phyloP scores from a whole-genome alignment of 23 red algal species.

The Gracilaria caudata region DNA sequence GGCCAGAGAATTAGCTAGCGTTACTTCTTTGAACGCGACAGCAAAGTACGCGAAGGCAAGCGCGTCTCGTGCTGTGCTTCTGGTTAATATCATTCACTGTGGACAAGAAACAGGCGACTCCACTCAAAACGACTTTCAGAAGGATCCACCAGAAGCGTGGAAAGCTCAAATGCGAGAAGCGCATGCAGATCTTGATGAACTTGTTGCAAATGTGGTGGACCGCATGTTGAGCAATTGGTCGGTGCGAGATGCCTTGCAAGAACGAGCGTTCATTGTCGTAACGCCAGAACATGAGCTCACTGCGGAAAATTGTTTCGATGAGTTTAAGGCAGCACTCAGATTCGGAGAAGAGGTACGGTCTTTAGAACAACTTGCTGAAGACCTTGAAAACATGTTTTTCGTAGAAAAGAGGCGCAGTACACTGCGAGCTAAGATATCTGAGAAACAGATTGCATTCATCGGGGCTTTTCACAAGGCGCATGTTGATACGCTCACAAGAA shows the following conservation, averaged over 20 bases:
- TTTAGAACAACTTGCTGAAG: slow-evolving; percentile 41
- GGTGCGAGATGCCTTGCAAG: not conserved
- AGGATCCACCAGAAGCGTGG: slow-evolving; percentile 8
- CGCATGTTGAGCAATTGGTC: slow-evolving; percentile 24
- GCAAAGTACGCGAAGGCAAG: slow-evolving; percentile 26
- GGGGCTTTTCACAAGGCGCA: slow-evolving; percentile 66
- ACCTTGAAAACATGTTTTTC: slow-evolving; percentile 43
- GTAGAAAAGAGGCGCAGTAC: slow-evolving; percentile 28
- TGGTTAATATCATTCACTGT: slow-evolving; percentile 30
- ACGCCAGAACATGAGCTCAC: slow-evolving; percentile 22
- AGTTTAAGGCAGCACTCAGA: slow-evolving; percentile 55
- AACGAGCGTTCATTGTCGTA: slow-evolving; percentile 39
- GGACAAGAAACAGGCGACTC: not conserved
- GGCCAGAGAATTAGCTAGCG: slow-evolving; percentile 24
- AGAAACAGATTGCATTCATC: slow-evolving; percentile 59
- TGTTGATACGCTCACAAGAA: slow-evolving; percentile 62
- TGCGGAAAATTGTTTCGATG: slow-evolving; percentile 58
- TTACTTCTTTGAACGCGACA: slow-evolving; percentile 24
- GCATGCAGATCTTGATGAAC: slow-evolving; percentile 47
- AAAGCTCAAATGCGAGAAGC: slow-evolving; percentile 33
- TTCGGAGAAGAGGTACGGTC: slow-evolving; percentile 52
- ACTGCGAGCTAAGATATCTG: slow-evolving; percentile 62
- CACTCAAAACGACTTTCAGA: not conserved
- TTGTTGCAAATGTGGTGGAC: slow-evolving; percentile 36
- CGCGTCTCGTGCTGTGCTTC: slow-evolving; percentile 29